Evolutionary conservation across 2,329 filamentous ascomycete species (phyloP), one percentile per base, ranked within the genome.

Genomic region (Elsinoe necatrix): DNA sequence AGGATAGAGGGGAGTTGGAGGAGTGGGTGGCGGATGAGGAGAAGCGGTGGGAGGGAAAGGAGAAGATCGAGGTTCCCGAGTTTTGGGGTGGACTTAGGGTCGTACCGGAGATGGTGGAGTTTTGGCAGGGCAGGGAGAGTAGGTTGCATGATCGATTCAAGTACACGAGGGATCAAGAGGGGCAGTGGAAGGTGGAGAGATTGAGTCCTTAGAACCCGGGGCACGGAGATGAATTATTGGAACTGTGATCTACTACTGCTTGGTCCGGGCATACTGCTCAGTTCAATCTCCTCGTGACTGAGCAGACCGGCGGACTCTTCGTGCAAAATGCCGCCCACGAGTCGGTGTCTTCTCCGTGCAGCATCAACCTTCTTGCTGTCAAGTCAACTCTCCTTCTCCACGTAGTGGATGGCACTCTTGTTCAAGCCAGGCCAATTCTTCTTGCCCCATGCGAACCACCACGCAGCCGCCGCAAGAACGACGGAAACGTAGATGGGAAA

Each of bases 31-130:
- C 76, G 61, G 89, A 95, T 65, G 79, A 84, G 34, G 87, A 95
- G 75, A 74, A 80, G 69, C 79, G 75, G 63, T 98, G 95, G 68
- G 79, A 84, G 41, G 87, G 83, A 1, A 66, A 80, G 61, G 87
- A 95, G 25, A 73, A 87, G 57, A 95, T 98, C 62, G 91, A 91
- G 1, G 84, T 96, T 51, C 93, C 93, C 3, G 85, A 87, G 8
- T 96, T 95, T 69, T 98, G 93, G 93, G 93, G 93, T 27, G 93
- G 93, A 0, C 69, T 96, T 69, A 83, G 92, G 64, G 80, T 98
- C 59, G 79, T 91, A 61, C 92, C 93, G 0, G 86, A 90, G 67
- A 81, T 83, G 64, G 80, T 98, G 50, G 93, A 98, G 78, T 98
- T 98, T 70, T 98, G 93, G 82, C 91, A 96, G 77, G 93, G 93